Evolutionary conservation across 306 rosid species (phyloP).

Genomic region (Comarum palustre): DNA sequence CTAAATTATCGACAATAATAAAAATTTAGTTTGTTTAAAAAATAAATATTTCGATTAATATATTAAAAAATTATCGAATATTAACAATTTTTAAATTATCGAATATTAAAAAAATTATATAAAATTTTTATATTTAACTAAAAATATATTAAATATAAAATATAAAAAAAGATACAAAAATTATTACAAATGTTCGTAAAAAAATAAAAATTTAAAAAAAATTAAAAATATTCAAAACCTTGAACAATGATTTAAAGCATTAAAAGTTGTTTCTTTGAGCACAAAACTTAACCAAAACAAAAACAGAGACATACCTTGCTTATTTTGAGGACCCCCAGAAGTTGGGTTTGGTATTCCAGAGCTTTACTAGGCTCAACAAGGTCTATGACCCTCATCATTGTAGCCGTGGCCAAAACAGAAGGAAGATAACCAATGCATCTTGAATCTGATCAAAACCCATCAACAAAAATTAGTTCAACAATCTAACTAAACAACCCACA

Average conservation of each 20-base stretch:
- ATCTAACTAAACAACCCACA: background rate
- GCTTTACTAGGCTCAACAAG: constrained; percentile 60
- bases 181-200: too few species aligned
- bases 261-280: background rate
- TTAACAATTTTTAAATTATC: too few species aligned
- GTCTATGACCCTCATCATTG: constrained; percentile 75
- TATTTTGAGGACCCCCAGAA: constrained; percentile 63
- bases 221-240: too few species aligned
- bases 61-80: too few species aligned
- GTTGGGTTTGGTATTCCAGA: constrained; percentile 57
- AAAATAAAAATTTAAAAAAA: too few species aligned
- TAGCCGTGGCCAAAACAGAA: constrained; percentile 86
- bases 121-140: too few species aligned
- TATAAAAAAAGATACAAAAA: too few species aligned
- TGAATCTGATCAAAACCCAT: constrained; percentile 43
- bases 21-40: too few species aligned
- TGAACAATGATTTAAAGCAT: background rate
- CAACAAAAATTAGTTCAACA: background rate
- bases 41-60: too few species aligned
- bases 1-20: too few species aligned
- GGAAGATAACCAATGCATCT: constrained; percentile 77
- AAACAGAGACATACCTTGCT: constrained; percentile 46
- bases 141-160: too few species aligned
- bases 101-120: too few species aligned
- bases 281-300: background rate